Base-by-base conservation (phyloP, 2,329 filamentous ascomycete genomes). In the Penicillium expansum region DNA sequence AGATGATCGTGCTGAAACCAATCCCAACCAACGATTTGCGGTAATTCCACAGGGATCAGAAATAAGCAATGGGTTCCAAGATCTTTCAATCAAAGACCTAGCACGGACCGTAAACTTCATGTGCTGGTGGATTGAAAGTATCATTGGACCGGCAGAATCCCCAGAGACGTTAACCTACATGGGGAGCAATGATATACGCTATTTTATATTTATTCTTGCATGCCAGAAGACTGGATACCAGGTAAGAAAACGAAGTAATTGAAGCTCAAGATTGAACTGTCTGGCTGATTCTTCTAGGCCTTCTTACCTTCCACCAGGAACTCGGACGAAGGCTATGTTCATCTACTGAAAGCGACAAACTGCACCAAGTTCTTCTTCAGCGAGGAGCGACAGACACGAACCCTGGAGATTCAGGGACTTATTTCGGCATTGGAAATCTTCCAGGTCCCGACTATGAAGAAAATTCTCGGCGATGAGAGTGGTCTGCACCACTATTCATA, bases 401-500 rank as follows among this genome's bases (percentile, higher is more conserved):
- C 53, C 10, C 86, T 80, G 85, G 64, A 65, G 32, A 54, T 68
- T 5, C 53, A 67, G 9, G 45, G 29, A 4, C 41, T 62, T 11
- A 38, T 48, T 13, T 43, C 60, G 2, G 32, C 20, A 22, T 52
- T 65, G 18, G 29, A 54, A 9, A 55, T 56, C 2, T 65, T 59
- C 20, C 37, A 54, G 16, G 7, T 61, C 6, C 60, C 60, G 1
- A 37, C 47, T n/a, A n/a, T 60, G 3, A 43, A 57, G 20, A 11
- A 22, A 3, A 59, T 64, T 1, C 38, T 66, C 9, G 18, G n/a
- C n/a, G 55, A 61, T 10, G 30, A 59, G 35, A 22, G 10, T 29
- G 53, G 50, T 27, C 29, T 53, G 24, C 49, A 52, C 20, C 48
- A 52, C 11, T 71, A 67, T 52, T 52, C 62, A 8, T 69, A 54